Conservation (phyloP, 2,329 filamentous ascomycete species). For the Pestalotiopsis sp. region DNA sequence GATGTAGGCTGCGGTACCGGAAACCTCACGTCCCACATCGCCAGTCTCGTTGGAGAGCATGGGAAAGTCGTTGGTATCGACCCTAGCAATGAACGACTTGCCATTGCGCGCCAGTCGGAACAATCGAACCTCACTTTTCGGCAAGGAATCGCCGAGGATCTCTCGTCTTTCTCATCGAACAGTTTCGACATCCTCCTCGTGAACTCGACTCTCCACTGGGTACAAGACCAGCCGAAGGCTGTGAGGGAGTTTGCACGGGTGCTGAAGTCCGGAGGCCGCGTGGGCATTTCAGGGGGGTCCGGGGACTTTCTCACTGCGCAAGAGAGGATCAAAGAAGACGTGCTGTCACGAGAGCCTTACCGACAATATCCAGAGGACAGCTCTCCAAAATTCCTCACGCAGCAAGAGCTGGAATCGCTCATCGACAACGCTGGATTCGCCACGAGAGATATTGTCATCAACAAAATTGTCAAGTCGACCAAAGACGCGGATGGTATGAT, state of each 20-base stretch:
- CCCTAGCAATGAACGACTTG: constrained; percentile 32
- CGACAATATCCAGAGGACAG: constrained; percentile 22
- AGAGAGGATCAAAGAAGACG: constrained; percentile 25
- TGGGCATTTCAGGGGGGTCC: constrained; percentile 21
- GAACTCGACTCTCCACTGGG: constrained; percentile 32
- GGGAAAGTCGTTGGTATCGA: constrained; percentile 33
- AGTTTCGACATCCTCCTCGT: constrained; percentile 28
- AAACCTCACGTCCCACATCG: constrained; percentile 28
- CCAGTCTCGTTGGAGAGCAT: constrained; percentile 22
- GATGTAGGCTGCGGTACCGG: constrained; percentile 37
- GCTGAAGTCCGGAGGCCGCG: constrained; percentile 23
- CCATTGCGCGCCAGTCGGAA: constrained; percentile 15
- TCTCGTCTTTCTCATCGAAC: constrained; percentile 22
- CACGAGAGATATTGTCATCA: constrained; percentile 22
- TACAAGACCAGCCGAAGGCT: constrained; percentile 25
- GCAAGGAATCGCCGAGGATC: constrained; percentile 27
- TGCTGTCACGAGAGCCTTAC: constrained; percentile 28
- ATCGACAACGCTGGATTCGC: constrained; percentile 24
- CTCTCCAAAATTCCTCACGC: constrained; percentile 27
- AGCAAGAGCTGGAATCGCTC: constrained; percentile 21
- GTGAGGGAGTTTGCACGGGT: constrained; percentile 26
- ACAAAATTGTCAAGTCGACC: constrained; percentile 26
- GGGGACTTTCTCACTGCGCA: constrained; percentile 23
- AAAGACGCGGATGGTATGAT: constrained; percentile 27
- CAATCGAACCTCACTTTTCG: constrained; percentile 21